These are phyloP conservation scores for Botrytis cinerea DNA, from an alignment of 2,329 filamentous ascomycete genomes.

Conservation along the genomic window DNA sequence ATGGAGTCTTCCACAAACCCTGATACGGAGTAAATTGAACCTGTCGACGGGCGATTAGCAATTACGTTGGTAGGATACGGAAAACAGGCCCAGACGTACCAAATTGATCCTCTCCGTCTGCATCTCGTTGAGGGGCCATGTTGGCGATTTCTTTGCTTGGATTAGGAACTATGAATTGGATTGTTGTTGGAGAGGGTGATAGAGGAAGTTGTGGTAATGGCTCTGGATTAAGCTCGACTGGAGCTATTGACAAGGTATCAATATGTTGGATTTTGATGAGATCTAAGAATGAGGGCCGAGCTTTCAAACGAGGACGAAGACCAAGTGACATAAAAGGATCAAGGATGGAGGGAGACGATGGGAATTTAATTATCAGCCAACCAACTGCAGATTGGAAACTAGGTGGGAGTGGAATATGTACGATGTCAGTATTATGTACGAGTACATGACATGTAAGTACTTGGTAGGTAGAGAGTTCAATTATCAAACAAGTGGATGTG, in stretches of 20 bases:
- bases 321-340: constrained; percentile 41
- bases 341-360: constrained; percentile 12
- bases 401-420: neutral
- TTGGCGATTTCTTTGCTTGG: constrained; percentile 37
- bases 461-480: neutral
- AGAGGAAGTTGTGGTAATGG: constrained; percentile 49
- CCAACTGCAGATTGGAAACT: neutral
- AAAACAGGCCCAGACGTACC: constrained; percentile 46
- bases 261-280: constrained; percentile 55
- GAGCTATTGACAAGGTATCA: constrained; percentile 44
- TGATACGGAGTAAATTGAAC: constrained; percentile 71
- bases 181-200: constrained; percentile 39
- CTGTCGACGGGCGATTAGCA: constrained; percentile 43
- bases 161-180: constrained; percentile 27
- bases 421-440: neutral
- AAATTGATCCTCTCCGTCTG: constrained; percentile 55
- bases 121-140: constrained; percentile 46
- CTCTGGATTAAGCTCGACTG: constrained; percentile 37
- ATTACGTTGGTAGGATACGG: constrained; percentile 19
- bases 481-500: neutral
- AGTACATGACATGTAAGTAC: neutral
- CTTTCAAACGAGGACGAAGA: constrained; percentile 55
- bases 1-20: constrained; percentile 47
- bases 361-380: neutral
- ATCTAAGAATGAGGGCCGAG: constrained; percentile 63